Evolutionary conservation across 23 red algal genomes (phyloP), one percentile per base, ranked within the genome.

Genomic region (Gracilaria gracilis): DNA sequence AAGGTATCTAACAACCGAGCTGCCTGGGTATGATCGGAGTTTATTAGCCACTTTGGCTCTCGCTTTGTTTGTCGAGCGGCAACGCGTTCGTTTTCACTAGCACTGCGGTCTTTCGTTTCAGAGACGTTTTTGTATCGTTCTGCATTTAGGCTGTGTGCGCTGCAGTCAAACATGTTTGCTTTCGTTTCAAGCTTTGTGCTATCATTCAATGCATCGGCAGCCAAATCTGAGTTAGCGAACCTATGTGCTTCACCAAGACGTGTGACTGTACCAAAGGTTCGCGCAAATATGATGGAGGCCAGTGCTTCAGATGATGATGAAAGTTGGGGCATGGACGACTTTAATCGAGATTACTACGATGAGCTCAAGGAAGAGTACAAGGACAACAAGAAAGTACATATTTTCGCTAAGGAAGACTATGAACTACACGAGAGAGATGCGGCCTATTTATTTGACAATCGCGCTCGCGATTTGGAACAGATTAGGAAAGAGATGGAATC

Each of bases 261-360:
- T 32, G 9, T 24, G 4, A 34, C 64, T 0, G 9, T 19, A 11
- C 32, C 0, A 3, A 69, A 34, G 2, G 64, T 32, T 17, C 64
- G 11, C 64, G 64, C 32, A 36, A 28, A 20, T 0, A 17, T 37
- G 16, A 69, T 19, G 29, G 29, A 12, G 15, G 32, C 64, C 32
- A 24, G 16, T 24, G 9, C 6, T 23, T 48, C 50, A 14, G 17
- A n/a, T 16, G 79, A 61, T 37, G 39, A 40, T 33, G n/a, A n/a
- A n/a, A n/a, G 35, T 33, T 81, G 48, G 50, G 33, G n/a, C 0
- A 24, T 36, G 7, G 65, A 72, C 57, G 61, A 87, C 49, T 88
- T 76, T 88, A 69, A 88, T 47, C 84, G 84, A 62, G 84, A 88
- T 48, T 88, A 88, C 38, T 88, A 76, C 34, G 66, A 72, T 17